These are phyloP conservation scores for Ilyonectria sp. DNA, from an alignment of 2,329 filamentous ascomycete genomes.

Conservation along the genomic window DNA sequence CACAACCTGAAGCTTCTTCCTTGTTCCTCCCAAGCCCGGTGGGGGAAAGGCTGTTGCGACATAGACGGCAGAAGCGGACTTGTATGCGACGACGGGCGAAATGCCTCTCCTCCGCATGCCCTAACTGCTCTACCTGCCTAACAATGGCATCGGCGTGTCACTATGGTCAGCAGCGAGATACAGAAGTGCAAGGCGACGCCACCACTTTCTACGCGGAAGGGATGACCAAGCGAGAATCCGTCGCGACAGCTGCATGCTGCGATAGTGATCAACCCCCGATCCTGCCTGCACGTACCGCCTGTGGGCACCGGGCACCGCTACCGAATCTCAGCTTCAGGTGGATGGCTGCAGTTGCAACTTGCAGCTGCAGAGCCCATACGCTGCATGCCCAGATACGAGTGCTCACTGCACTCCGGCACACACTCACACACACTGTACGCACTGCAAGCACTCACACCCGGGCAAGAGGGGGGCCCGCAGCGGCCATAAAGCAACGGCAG, in stretches of 20 bases:
- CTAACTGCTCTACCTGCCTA: not conserved
- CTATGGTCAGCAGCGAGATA: not conserved
- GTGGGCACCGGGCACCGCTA: constrained; percentile 9
- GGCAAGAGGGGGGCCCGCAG: not conserved
- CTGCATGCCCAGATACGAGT: constrained; percentile 10
- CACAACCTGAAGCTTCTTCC: constrained; percentile 15
- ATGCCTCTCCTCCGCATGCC: not conserved
- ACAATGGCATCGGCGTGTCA: not conserved
- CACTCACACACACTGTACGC: not conserved
- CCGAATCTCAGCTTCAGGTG: constrained; percentile 32
- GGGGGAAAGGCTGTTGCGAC: not conserved
- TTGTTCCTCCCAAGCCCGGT: not conserved
- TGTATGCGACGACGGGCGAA: not conserved
- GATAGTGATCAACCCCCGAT: constrained; percentile 12
- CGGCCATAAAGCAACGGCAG: constrained; percentile 6
- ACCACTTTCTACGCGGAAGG: not conserved
- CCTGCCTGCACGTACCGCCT: constrained; percentile 13
- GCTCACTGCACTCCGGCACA: constrained; percentile 3
- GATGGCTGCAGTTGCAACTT: constrained; percentile 17
- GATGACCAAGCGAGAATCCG: not conserved
- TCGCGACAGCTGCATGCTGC: not conserved
- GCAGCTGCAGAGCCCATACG: constrained; percentile 15
- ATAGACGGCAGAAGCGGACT: not conserved
- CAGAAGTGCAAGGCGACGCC: not conserved
- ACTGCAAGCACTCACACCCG: not conserved